Base-by-base conservation (phyloP, 768 basidiomycete species). In the Sutorius australiensis region DNA sequence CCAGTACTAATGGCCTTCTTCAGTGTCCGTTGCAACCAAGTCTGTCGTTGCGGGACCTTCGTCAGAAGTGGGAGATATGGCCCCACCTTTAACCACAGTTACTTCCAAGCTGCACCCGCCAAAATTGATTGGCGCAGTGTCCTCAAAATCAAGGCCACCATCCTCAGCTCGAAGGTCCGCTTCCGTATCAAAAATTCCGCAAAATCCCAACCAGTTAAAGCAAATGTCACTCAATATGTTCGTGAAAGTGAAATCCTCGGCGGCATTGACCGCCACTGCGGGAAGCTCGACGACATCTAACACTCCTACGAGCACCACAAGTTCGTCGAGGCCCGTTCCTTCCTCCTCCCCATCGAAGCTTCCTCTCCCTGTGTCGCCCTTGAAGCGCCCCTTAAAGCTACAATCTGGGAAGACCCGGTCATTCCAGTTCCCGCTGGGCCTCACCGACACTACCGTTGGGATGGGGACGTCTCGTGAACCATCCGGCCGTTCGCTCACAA, bases 401-500 rank as follows among this genome's bases (percentile, higher is more conserved):
- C 58, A 63, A 37, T 14, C 45, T 0, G 48, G 53, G 31, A 55
- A 38, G 30, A 7, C 44, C 1, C 58, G 50, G 30, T 27, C 60
- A 1, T 46, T 45, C 16, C 39, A 47, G 8, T 51, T 52, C 34
- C 45, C 57, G 1, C 46, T 41, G 10, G 60, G 58, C 5, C 46
- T 50, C 4, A 50, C 43, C 2, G 28, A 44, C 24, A 42, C 37
- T 12, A 47, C 39, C 1, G 13, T 36, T 19, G 47, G 46, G 21
- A 16, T 32, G 12, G 52, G 38, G 7, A 45, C 43, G 31, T 32
- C 59, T 28, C 51, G 48, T 13, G 36, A 33, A 24, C 34, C 48
- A 6, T 45, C 59, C 0, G 59, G 61, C 11, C 60, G 80, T 5
- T 80, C 84, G 0, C 67, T 90, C n/a, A 80, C 81, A 5, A 86